phyloP scores from a whole-genome alignment of 2,329 filamentous ascomycete species.

The Emmonsiellopsis sp. region DNA sequence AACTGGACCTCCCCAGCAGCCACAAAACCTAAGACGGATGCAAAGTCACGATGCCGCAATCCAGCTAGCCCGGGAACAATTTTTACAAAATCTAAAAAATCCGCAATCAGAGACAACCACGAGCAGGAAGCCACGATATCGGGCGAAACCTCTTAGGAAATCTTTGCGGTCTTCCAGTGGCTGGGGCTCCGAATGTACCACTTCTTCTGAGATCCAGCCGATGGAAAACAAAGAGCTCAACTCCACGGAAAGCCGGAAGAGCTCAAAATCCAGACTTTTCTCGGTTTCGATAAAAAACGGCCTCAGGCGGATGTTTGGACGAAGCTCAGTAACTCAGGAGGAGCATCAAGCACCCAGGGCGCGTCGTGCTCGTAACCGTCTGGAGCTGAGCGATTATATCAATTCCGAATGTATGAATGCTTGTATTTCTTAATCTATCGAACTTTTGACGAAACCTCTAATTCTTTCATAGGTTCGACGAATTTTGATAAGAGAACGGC shows the following conservation, averaged over 20 bases:
- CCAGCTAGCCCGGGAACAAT: conserved; percentile 34
- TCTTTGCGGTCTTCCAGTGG: conserved; percentile 25
- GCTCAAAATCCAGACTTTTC: conserved; percentile 26
- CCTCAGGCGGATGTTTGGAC: conserved; percentile 32
- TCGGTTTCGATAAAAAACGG: conserved; percentile 35
- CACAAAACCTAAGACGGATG: conserved; percentile 14
- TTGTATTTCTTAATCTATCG: background rate
- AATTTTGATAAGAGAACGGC: conserved; percentile 7
- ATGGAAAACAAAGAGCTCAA: conserved; percentile 2
- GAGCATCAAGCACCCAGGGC: conserved; percentile 13
- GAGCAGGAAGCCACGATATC: conserved; percentile 16
- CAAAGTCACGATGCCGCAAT: conserved; percentile 31
- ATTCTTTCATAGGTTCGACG: background rate
- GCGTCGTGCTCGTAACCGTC: conserved; percentile 17
- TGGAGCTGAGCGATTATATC: conserved; percentile 16
- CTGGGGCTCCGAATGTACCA: conserved; percentile 11
- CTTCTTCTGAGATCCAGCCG: conserved; percentile 1
- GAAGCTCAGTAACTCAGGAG: conserved; percentile 18
- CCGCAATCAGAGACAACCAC: conserved; percentile 18
- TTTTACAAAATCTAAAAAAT: conserved; percentile 19
- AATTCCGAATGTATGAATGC: conserved; percentile 7
- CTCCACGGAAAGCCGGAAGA: conserved; percentile 9
- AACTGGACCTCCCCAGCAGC: conserved; percentile 15
- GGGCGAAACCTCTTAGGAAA: conserved; percentile 29
- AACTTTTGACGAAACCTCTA: background rate